These are phyloP conservation scores for Dictyostelium capitatum DNA, from an alignment of 78 protist species.

Conservation along the genomic window DNA sequence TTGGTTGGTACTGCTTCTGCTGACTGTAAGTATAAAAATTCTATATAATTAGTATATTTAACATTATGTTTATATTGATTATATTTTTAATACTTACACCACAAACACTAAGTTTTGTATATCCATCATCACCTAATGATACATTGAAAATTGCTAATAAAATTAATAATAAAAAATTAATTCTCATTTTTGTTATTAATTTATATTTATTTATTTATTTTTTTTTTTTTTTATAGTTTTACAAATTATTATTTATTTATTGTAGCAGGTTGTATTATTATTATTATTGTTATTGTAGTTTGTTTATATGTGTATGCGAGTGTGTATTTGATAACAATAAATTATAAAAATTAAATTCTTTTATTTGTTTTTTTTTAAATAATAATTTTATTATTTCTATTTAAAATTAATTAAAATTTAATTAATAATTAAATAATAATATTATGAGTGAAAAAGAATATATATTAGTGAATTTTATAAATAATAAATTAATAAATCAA, in stretches of 20 bases:
- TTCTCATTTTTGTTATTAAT: slow-evolving; percentile 18
- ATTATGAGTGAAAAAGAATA: too few relatives aligned
- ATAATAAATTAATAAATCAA: too few relatives aligned
- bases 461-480: too few relatives aligned
- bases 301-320: too few relatives aligned
- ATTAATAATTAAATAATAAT: too few relatives aligned
- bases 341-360: too few relatives aligned
- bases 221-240: not conserved
- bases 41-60: not conserved
- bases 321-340: too few relatives aligned
- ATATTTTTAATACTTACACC: slow-evolving; percentile 14
- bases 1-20: slow-evolving; percentile 31
- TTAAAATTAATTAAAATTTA: too few relatives aligned
- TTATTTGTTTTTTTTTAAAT: too few relatives aligned
- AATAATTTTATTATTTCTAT: too few relatives aligned
- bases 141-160: not conserved
- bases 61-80: not conserved
- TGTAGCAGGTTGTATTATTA: not conserved
- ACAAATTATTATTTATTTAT: not conserved
- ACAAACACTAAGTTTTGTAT: slow-evolving; percentile 27
- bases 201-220: too few relatives aligned
- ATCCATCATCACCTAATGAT: not conserved
- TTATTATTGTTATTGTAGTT: not conserved
- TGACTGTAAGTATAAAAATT: slow-evolving; percentile 1
- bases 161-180: not conserved